phyloP scores from a whole-genome alignment of 2,329 filamentous ascomycete genomes.

The Trichoderma harzianum region DNA sequence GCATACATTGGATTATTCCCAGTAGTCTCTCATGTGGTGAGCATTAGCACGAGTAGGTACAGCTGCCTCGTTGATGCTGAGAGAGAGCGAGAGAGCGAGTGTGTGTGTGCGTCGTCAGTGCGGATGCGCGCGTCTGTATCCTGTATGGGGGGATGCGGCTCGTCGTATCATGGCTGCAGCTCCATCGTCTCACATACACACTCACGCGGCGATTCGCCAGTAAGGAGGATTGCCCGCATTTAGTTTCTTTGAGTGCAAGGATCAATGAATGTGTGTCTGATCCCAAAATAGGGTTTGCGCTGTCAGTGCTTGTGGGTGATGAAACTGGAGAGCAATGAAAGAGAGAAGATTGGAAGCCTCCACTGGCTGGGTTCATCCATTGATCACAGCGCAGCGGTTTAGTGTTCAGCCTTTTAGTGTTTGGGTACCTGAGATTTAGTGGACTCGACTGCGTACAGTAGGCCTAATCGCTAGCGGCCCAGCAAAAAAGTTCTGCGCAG shows the following conservation, averaged over 20 bases:
- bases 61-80: background rate
- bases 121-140: background rate
- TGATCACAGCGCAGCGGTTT: background rate
- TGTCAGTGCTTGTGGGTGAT: background rate
- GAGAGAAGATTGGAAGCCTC: background rate
- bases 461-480: background rate
- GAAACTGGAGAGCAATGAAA: background rate
- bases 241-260: background rate
- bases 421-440: background rate
- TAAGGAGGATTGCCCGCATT: background rate
- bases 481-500: background rate
- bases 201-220: background rate
- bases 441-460: background rate
- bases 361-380: background rate
- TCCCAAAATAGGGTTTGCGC: background rate
- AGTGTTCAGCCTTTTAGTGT: background rate
- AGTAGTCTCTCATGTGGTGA: background rate
- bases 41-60: background rate
- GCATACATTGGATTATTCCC: background rate
- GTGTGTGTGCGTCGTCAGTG: background rate
- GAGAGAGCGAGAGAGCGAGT: background rate
- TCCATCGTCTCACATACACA: slow-evolving; percentile 3
- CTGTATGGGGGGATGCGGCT: background rate
- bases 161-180: slow-evolving; percentile 12
- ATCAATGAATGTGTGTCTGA: background rate